Evolutionary conservation across 352 stramenopile species (phyloP), one percentile per base, ranked within the genome.

Genomic region (Pythium graminicola): DNA sequence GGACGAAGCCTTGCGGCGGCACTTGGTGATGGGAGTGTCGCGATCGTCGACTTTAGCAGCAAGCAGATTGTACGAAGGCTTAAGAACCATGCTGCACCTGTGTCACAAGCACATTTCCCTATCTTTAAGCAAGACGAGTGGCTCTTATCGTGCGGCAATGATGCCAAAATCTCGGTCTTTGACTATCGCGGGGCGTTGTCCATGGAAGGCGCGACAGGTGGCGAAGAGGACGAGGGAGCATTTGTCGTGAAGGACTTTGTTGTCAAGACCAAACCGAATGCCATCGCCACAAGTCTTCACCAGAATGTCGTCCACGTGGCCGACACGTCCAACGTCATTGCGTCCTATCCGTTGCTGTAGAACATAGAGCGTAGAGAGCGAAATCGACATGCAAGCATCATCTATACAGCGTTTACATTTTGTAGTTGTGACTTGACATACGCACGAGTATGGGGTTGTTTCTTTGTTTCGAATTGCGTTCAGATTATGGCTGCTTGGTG

Each of bases 101-200:
- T 86, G 23, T 81, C 69, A 14, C 75, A 85, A 35, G 75, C 86
- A 42, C 73, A 85, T 31, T 88, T 90, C 45, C 67, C 72, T 7
- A 66, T 48, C 23, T 86, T 83, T 29, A 55, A 62, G 2, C 40
- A 56, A 3, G 64, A 73, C 29, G 70, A 85, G 22, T 76, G 75
- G 54, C 64, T 90, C 9, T 14, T 90, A 13, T 77, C 80, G 20
- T 69, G 72, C 17, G 80, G 67, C 22, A 90, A 90, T 55, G 80
- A 90, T 55, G 53, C 64, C 2, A 82, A 85, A 49, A 53, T 90
- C 41, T 79, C 65, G 45, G 51, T 90, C 0, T 90, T 79, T 66
- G 66, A 89, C 51, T 86, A 85, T 51, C 20, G 59, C 17, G 43
- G 58, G 27, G 72, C 69, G 3, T 33, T 85, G 5, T 66, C 50